Base-by-base conservation (phyloP, 176 grass and related monocot species). In the Zizania latifolia region DNA sequence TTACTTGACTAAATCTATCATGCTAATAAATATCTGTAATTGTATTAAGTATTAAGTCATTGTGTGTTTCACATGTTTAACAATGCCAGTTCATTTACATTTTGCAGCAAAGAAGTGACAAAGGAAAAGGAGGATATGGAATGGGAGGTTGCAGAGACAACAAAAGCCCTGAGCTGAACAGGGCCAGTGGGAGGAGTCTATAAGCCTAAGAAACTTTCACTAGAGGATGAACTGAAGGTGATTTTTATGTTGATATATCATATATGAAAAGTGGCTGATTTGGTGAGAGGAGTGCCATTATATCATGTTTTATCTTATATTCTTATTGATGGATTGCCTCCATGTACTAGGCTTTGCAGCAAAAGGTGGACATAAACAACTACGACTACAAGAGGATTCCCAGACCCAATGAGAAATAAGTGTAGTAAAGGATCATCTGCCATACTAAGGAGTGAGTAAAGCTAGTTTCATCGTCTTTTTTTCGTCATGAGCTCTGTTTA, bases 71-170 rank as follows among this genome's bases (percentile, higher is more conserved):
- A 71, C 23, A 8, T 65, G 2, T 87, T 63, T 71, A 48, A 82
- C 19, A 2, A 14, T 71, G 8, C 10, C 26, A 15, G 22, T 24
- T 69, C 14, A 78, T 81, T 75, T 75, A 24, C 55, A 61, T 35
- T 69, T 51, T 66, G 50, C 89, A 92, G 91, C 67, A 94, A 98
- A 85, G 95, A 98, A 66, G 89, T 98, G 35, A 88, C 86, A 5
- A 94, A 98, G 71, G 89, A 98, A 86, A 98, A 88, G 67, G 95
- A 98, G 58, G 91, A 98, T 80, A 77, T 98, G 23, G 95, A 98
- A 83, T 94, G 95, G 95, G 73, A 94, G 79, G 90, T 98, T 2
- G 84, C 92, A 71, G 91, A 94, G 80, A 94, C 86, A 68, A 94
- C 81, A 65, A 90, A 83, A 83, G 86, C 95, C 58, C 48, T 94